Evolutionary conservation across 2,329 filamentous ascomycete species (phyloP).

Genomic region (Xylaria sp.): DNA sequence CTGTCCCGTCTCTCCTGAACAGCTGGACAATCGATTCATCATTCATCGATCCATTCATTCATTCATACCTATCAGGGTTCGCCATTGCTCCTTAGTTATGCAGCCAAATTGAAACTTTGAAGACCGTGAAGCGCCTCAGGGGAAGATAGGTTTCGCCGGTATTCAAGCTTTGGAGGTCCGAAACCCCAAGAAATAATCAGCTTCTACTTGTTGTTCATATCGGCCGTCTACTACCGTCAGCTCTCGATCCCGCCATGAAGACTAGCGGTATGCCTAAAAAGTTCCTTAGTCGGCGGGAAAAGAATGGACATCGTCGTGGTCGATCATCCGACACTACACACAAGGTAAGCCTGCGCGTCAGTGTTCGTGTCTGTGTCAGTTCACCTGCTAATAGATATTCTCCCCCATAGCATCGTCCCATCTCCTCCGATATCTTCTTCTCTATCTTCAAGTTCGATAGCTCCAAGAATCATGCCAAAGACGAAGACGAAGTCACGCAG

Average conservation of each 20-base stretch:
- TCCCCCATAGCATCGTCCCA: constrained; percentile 59
- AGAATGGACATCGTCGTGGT: constrained; percentile 65
- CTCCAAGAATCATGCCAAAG: constrained; percentile 65
- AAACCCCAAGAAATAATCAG: neutral
- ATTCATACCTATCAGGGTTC: neutral
- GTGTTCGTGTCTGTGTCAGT: neutral
- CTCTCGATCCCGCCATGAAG: constrained; percentile 59
- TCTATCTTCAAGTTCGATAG: constrained; percentile 73
- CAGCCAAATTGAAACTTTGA: constrained; percentile 11
- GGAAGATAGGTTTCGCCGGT: neutral
- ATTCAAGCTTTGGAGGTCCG: constrained; percentile 4
- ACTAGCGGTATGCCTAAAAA: constrained; percentile 64
- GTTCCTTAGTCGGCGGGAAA: constrained; percentile 78
- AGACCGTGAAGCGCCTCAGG: neutral
- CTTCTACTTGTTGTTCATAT: constrained; percentile 17
- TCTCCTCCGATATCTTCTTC: constrained; percentile 68
- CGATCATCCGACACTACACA: constrained; percentile 66
- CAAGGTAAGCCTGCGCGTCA: constrained; percentile 56
- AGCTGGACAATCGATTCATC: constrained; percentile 10
- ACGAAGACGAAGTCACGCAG: constrained; percentile 53
- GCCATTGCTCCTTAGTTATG: constrained; percentile 25
- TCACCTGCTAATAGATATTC: constrained; percentile 21
- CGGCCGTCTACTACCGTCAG: constrained; percentile 17
- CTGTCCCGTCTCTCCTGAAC: constrained; percentile 3
- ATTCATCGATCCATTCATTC: neutral